Percentiles rank a stretch among this genome's conserved stretches.
phyloP scores from a whole-genome alignment of 176 grass and related monocot species.

The Triticum timopheevii region DNA sequence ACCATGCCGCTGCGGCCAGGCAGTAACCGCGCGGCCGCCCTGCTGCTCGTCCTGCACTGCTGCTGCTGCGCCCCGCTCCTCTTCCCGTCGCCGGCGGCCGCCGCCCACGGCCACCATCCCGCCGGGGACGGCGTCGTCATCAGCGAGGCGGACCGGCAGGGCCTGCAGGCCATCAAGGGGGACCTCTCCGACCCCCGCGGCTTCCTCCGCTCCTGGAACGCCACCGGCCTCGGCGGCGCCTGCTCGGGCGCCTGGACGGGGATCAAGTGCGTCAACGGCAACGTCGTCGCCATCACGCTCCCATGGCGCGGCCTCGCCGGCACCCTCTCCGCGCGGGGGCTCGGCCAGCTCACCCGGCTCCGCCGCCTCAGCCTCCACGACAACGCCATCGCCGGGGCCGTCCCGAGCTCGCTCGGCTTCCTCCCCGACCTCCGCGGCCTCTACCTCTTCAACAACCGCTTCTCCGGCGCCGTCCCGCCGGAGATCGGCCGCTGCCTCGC shows the following conservation, averaged over 20 bases:
- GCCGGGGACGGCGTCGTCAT: slow-evolving; percentile 57
- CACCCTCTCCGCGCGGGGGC: neutral
- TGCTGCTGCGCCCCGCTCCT: neutral
- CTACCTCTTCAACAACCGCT: slow-evolving; percentile 83
- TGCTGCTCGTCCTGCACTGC: neutral
- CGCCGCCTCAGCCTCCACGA: slow-evolving; percentile 18
- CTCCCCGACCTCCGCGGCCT: slow-evolving; percentile 40
- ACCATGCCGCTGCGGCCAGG: neutral
- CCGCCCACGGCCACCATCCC: neutral
- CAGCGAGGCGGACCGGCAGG: slow-evolving; percentile 55
- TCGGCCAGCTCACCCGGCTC: neutral
- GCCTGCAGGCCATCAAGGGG: slow-evolving; percentile 67
- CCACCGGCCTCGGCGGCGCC: slow-evolving; percentile 57
- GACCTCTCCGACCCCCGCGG: slow-evolving; percentile 50
- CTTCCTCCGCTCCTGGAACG: slow-evolving; percentile 66
- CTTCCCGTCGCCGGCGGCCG: neutral
- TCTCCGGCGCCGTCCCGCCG: slow-evolving; percentile 43
- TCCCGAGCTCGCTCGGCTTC: slow-evolving; percentile 10
- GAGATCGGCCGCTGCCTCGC: neutral
- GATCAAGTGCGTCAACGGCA: slow-evolving; percentile 22
- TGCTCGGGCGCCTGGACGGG: slow-evolving; percentile 60
- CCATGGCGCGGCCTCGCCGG: slow-evolving; percentile 6
- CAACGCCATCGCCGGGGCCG: slow-evolving; percentile 6
- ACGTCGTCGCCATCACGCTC: slow-evolving; percentile 25
- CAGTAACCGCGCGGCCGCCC: neutral